Base-by-base conservation (phyloP, 2,329 filamentous ascomycete species). In the Escovopsis sp. region DNA sequence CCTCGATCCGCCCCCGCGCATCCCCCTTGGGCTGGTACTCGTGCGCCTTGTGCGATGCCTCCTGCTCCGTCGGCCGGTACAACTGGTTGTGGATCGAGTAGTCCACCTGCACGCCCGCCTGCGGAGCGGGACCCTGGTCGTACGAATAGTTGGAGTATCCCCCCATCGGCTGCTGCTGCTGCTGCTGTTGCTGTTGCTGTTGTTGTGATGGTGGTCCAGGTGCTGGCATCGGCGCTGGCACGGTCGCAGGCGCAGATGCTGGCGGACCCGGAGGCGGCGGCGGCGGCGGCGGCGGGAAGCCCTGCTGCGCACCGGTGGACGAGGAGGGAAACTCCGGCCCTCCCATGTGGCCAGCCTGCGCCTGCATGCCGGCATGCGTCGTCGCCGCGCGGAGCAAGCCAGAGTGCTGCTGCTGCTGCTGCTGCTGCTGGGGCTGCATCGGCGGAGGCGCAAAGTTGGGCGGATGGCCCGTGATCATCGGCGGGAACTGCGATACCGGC, bases 31-130 rank as follows among this genome's bases (percentile, higher is more conserved):
- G 50, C 39, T 59, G 54, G 28, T 65, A 63, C 26, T 47, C 48
- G 40, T 62, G 60, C 34, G 15, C 34, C 13, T 44, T 45, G 3
- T 47, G 43, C 3, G 41, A 43, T 33, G 59, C 55, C 52, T 83
- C 79, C 5, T 58, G 57, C 52, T 80, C 75, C 5, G 72, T 78
- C 1, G 80, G 81, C 36, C 72, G 58, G 49, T 85, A 86, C 14
- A 74, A 56, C 53, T 84, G 79, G 48, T 74, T 68, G 47, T 86
- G 81, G 29, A 84, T 57, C 7, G 56, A 53, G 39, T 78, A 81
- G 34, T 72, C 68, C n/a, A 13, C 6, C 30, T 33, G 11, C 2
- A 17, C 15, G 13, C 42, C 40, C 10, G 40, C 45, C 30, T 46
- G 47, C 17, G 35, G 48, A 16, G 33, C 39, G 26, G 44, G 48